phyloP scores from a whole-genome alignment of 345 rosid species.

The Stellera chamaejasme region DNA sequence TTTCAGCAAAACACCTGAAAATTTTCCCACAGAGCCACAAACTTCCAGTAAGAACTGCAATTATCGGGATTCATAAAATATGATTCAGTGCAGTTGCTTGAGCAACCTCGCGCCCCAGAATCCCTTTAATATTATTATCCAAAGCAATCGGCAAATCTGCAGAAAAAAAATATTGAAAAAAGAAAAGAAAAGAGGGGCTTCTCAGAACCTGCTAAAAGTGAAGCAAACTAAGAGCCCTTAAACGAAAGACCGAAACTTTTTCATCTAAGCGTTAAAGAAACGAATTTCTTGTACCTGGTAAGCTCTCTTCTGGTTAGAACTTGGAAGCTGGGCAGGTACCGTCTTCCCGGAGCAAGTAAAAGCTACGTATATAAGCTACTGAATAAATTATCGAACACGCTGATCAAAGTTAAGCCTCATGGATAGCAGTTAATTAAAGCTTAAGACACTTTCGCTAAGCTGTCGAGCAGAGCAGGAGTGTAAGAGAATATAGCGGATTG shows the following conservation, averaged over 20 bases:
- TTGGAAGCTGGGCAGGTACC: no score
- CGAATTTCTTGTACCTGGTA: background rate
- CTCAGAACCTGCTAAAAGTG: slow-evolving; percentile 4
- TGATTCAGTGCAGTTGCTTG: background rate
- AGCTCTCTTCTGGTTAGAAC: no score
- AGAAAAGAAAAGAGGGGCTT: background rate
- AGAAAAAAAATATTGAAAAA: slow-evolving; percentile 8
- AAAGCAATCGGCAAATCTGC: slow-evolving; percentile 14
- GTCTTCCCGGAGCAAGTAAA: no score
- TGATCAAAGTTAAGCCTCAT: no score
- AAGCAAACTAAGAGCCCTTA: background rate
- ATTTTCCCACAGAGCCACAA: background rate
- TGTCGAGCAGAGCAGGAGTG: no score
- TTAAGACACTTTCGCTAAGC: no score
- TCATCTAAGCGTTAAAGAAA: slow-evolving; percentile 16
- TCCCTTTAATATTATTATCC: background rate
- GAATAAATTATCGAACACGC: no score
- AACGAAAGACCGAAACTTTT: slow-evolving; percentile 4
- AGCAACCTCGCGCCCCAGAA: background rate
- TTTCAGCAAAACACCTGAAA: background rate
- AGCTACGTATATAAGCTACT: no score
- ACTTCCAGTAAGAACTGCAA: background rate
- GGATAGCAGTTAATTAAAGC: no score
- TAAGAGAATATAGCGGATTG: no score
- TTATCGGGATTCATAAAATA: slow-evolving; percentile 3